Evolutionary conservation across 371 early-diverging fungal genomes (phyloP).

Genomic region (Rhizoclosmatium hyalinum): DNA sequence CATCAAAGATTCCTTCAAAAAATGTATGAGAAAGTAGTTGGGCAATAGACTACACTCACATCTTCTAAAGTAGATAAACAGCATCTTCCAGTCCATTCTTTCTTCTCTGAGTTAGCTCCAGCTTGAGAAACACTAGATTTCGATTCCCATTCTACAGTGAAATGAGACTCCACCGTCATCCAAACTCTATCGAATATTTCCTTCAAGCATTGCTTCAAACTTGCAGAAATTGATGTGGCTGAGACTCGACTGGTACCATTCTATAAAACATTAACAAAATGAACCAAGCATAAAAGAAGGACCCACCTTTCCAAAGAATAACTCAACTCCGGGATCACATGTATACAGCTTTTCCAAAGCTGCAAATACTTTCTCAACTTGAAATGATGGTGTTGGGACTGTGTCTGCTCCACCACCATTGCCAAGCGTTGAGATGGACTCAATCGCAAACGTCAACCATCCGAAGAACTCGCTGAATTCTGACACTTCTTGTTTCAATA

Average conservation of each 20-base stretch:
- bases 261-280: background rate
- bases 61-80: background rate
- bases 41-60: background rate
- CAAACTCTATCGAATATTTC: conserved; percentile 8
- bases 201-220: background rate
- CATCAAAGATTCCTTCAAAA: background rate
- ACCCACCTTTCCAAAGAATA: conserved; percentile 23
- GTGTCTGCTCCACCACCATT: background rate
- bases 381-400: conserved; percentile 5
- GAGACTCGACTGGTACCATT: background rate
- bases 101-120: background rate
- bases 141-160: background rate
- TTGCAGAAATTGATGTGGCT: background rate
- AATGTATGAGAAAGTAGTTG: background rate
- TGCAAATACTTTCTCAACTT: background rate
- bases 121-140: background rate
- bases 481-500: conserved; percentile 3
- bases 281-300: no score
- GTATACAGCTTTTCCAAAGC: conserved; percentile 10
- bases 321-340: background rate
- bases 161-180: background rate
- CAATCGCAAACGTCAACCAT: conserved; percentile 26
- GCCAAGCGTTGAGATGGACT: conserved; percentile 10
- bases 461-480: conserved; percentile 11
- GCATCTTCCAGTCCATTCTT: background rate